These are phyloP conservation scores for Russula griseocarnosa DNA, from an alignment of 768 basidiomycete species.

Conservation along the genomic window DNA sequence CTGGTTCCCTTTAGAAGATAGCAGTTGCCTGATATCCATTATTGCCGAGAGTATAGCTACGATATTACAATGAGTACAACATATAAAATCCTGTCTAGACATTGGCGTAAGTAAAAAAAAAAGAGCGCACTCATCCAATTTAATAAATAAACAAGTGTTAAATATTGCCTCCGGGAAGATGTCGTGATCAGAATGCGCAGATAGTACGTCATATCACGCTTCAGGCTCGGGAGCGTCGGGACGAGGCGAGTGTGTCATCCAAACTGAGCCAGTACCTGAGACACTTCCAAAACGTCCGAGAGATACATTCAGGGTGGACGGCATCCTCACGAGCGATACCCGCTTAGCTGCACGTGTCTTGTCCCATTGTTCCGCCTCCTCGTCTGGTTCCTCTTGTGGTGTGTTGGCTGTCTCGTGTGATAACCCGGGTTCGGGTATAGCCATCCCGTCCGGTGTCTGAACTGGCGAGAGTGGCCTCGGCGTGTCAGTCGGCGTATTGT, in stretches of 20 bases:
- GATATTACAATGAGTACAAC: conserved; percentile 2
- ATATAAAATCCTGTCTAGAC: conserved; percentile 1
- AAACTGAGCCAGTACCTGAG: conserved; percentile 9
- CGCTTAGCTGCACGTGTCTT: conserved; percentile 81
- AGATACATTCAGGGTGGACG: conserved; percentile 47
- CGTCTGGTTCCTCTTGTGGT: conserved; percentile 47
- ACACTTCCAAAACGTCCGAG: conserved; percentile 27
- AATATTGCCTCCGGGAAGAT: conserved; percentile 15
- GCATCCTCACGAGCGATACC: conserved; percentile 74
- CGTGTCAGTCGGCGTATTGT: conserved; percentile 1
- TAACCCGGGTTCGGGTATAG: conserved; percentile 13
- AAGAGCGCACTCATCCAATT: neutral
- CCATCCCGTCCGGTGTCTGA: conserved; percentile 2
- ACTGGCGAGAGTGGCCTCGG: conserved; percentile 1
- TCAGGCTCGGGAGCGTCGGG: neutral
- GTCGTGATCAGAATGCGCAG: conserved; percentile 1
- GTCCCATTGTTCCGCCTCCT: conserved; percentile 87
- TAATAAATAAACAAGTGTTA: conserved; percentile 18
- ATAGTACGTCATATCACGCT: conserved; percentile 3
- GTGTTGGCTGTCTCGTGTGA: conserved; percentile 47
- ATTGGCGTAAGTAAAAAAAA: neutral
- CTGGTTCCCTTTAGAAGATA: neutral
- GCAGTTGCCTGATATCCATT: conserved; percentile 10
- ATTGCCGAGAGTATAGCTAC: conserved; percentile 9
- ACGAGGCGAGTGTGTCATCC: conserved; percentile 11